Evolutionary conservation across 1,139 yeast genomes (phyloP), one percentile per base, ranked within the genome.

Genomic region (Schwanniomyces etchellsii): DNA sequence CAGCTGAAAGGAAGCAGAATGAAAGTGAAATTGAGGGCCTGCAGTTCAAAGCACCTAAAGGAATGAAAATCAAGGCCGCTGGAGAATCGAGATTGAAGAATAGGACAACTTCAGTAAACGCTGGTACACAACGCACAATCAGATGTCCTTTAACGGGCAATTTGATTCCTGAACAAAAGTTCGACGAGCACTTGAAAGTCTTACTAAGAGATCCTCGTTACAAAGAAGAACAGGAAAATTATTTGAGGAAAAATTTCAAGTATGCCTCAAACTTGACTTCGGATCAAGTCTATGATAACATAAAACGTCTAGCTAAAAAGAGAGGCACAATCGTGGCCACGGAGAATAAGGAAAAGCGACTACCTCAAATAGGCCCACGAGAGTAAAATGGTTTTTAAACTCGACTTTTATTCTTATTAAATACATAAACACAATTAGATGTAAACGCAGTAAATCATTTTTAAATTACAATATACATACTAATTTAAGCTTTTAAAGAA

Each of bases 401-500:
- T 7, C 13, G 7, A 7, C 25, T 13, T 7, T 23, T 15, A 20
- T 16, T 38, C 43, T 44, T 45, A 47, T 44, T 48, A 47, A 43
- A 45, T 48, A 45, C 50, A 45, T 45, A 39, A 42, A 36, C n/a
- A 35, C 40, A 45, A 34, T 34, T 37, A 32, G 33, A 29, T 36
- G 29, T 37, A 35, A 27, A 29, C 29, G 21, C 21, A 18, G 21
- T 18, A 18, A 29, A 27, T 28, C 26, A 26, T 29, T 25, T 20
- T 33, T 25, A 31, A 30, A 33, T 35, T 34, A 35, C 37, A 28
- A 29, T n/a, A 26, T 34, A 35, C 29, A 29, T 32, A 32, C 32
- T 30, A 32, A 36, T 33, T 69, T 75, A 77, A 76, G 86, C 85
- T 77, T 82, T 83, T 70, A 89, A 81, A 58, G 97, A 89, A 62